A percentile compares a stretch with the other conserved stretches of the same genome.
These are phyloP conservation scores for Diutina ranongensis DNA, from an alignment of 1,139 yeast species.

Conservation along the genomic window DNA sequence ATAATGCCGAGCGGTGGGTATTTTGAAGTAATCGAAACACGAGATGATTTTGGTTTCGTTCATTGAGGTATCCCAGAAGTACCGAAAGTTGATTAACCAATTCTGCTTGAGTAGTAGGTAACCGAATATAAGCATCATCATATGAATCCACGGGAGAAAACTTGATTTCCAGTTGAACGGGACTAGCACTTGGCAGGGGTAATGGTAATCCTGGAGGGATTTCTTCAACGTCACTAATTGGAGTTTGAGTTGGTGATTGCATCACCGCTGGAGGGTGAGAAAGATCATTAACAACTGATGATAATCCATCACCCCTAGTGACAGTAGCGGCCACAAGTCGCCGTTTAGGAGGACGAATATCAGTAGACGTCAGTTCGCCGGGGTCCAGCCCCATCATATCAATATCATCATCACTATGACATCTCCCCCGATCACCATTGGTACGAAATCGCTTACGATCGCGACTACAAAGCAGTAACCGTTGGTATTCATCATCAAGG, in stretches of 20 bases:
- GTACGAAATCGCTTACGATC: background rate
- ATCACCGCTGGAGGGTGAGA: constrained; percentile 22
- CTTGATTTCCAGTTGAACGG: constrained; percentile 24
- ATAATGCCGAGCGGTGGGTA: constrained; percentile 56
- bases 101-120: constrained; percentile 31
- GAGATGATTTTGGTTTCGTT: constrained; percentile 30
- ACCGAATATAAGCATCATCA: constrained; percentile 16
- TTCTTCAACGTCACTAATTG: constrained; percentile 25
- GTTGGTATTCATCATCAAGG: background rate
- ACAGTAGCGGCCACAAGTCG: background rate
- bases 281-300: too few relatives aligned
- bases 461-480: background rate
- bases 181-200: constrained; percentile 48
- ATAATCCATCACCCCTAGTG: background rate
- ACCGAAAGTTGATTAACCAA: constrained; percentile 25
- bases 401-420: background rate
- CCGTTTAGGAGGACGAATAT: constrained; percentile 1
- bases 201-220: constrained; percentile 49
- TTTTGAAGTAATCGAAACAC: constrained; percentile 56
- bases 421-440: background rate
- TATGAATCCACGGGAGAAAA: constrained; percentile 15
- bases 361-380: background rate
- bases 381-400: constrained; percentile 4
- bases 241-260: constrained; percentile 26
- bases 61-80: constrained; percentile 25